Conservation (phyloP, 1,139 yeast genomes). For the Debaryomycetaceae sp. region DNA sequence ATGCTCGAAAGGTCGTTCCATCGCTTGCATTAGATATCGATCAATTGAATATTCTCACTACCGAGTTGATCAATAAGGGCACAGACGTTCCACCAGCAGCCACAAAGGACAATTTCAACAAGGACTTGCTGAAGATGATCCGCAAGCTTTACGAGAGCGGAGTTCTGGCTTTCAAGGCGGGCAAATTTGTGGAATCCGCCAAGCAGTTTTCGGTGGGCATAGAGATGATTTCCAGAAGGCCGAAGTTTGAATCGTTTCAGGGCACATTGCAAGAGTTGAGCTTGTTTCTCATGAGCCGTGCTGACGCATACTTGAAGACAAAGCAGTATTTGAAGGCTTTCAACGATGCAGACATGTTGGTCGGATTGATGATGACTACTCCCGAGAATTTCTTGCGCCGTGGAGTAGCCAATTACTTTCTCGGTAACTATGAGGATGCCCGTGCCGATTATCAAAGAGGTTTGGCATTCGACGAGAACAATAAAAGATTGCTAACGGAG, state of each 20-base stretch:
- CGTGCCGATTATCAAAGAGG: slow-evolving; percentile 79
- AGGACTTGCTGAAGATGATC: slow-evolving; percentile 61
- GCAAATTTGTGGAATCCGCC: slow-evolving; percentile 66
- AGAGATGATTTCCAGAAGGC: slow-evolving; percentile 76
- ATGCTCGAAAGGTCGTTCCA: slow-evolving; percentile 19
- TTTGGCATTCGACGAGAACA: slow-evolving; percentile 56
- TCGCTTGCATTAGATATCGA: slow-evolving; percentile 45
- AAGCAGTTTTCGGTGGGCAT: slow-evolving; percentile 73
- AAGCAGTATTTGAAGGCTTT: slow-evolving; percentile 68
- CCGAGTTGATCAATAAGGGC: slow-evolving; percentile 56
- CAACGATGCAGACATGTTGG: slow-evolving; percentile 76
- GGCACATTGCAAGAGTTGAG: slow-evolving; percentile 75
- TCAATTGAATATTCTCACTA: slow-evolving; percentile 62
- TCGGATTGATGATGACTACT: slow-evolving; percentile 58
- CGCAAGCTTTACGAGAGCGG: slow-evolving; percentile 76
- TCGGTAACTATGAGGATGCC: slow-evolving; percentile 72
- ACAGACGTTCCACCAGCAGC: slow-evolving; percentile 71
- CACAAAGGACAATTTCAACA: slow-evolving; percentile 48
- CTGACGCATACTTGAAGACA: slow-evolving; percentile 74
- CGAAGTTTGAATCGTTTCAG: slow-evolving; percentile 83
- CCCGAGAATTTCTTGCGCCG: slow-evolving; percentile 82
- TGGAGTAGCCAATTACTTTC: slow-evolving; percentile 67
- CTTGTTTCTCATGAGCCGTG: slow-evolving; percentile 69
- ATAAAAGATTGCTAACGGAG: slow-evolving; percentile 40
- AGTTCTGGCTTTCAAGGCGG: slow-evolving; percentile 55